These are phyloP conservation scores for Aspergillus asperescens DNA, from an alignment of 495 filamentous ascomycete genomes.

Conservation along the genomic window DNA sequence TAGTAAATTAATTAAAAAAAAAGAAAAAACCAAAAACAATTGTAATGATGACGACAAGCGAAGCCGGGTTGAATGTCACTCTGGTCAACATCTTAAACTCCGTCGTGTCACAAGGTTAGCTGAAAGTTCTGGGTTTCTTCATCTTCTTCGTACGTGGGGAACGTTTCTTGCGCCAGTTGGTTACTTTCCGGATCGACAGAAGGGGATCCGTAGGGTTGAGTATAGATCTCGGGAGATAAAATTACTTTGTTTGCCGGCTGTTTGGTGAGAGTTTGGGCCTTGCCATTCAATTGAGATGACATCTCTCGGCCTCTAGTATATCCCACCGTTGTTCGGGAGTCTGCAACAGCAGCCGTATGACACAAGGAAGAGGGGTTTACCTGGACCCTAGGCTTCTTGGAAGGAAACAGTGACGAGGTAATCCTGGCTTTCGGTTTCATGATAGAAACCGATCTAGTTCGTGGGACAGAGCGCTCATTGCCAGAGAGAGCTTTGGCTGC, in stretches of 20 bases:
- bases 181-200: slow-evolving; percentile 42
- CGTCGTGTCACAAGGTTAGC: slow-evolving; percentile 30
- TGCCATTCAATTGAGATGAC: slow-evolving; percentile 44
- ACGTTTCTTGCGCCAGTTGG: slow-evolving; percentile 18
- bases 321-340: slow-evolving; percentile 71
- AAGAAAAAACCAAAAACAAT: background rate
- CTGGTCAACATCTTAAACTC: background rate
- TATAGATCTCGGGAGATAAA: slow-evolving; percentile 41
- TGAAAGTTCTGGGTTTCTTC: slow-evolving; percentile 42
- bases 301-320: slow-evolving; percentile 70
- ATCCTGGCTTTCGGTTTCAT: slow-evolving; percentile 36
- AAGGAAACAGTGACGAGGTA: slow-evolving; percentile 32
- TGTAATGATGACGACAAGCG: background rate
- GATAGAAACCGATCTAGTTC: slow-evolving; percentile 33
- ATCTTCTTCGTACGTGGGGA: slow-evolving; percentile 37
- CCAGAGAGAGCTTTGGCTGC: slow-evolving; percentile 53
- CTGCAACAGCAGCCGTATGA: slow-evolving; percentile 55
- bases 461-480: slow-evolving; percentile 29
- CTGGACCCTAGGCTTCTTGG: slow-evolving; percentile 36
- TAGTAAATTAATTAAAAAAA: background rate
- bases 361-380: slow-evolving; percentile 52
- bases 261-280: slow-evolving; percentile 13
- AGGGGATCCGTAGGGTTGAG: slow-evolving; percentile 38
- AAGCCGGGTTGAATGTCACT: background rate
- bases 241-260: slow-evolving; percentile 21